A percentile compares a stretch with the other conserved stretches of the same genome.
These are phyloP conservation scores for Ascochyta viciae-villosae DNA, from an alignment of 2,329 filamentous ascomycete species.

Conservation along the genomic window DNA sequence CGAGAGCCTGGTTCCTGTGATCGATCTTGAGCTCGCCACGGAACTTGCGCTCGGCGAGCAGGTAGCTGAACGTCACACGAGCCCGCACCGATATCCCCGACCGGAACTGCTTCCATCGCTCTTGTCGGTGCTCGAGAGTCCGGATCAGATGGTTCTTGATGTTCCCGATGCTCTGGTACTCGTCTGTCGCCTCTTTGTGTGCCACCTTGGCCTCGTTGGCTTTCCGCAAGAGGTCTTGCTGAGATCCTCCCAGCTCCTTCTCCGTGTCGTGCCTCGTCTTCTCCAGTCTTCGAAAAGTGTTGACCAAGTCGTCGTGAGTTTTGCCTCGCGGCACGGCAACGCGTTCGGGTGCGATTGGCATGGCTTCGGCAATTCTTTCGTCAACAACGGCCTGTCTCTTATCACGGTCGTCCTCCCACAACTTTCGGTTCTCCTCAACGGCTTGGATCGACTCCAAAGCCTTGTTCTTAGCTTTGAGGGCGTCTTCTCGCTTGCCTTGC, in stretches of 20 bases:
- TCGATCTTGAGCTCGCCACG: constrained; percentile 81
- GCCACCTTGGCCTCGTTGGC: constrained; percentile 41
- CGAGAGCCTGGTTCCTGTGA: constrained; percentile 75
- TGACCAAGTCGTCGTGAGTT: constrained; percentile 41
- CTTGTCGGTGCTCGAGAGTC: constrained; percentile 72
- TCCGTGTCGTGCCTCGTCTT: constrained; percentile 39
- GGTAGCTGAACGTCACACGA: constrained; percentile 83
- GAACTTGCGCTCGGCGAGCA: constrained; percentile 89
- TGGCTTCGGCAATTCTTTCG: constrained; percentile 26
- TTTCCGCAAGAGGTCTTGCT: constrained; percentile 35
- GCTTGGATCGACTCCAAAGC: constrained; percentile 46
- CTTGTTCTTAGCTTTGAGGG: constrained; percentile 53
- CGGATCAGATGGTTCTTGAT: constrained; percentile 54
- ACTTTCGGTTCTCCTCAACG: constrained; percentile 38
- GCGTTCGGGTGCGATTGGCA: constrained; percentile 31
- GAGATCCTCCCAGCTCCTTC: constrained; percentile 44
- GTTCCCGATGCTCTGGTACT: constrained; percentile 24
- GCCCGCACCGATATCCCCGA: constrained; percentile 85
- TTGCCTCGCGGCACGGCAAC: constrained; percentile 41
- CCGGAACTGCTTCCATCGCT: constrained; percentile 82
- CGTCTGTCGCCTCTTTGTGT: constrained; percentile 29
- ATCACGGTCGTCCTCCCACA: constrained; percentile 36
- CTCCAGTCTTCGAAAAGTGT: constrained; percentile 38
- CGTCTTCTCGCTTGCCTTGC: constrained; percentile 40
- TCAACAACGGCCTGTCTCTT: constrained; percentile 39